phyloP scores from a whole-genome alignment of 1,284 basidiomycete species.

The Ustilago bromivora region DNA sequence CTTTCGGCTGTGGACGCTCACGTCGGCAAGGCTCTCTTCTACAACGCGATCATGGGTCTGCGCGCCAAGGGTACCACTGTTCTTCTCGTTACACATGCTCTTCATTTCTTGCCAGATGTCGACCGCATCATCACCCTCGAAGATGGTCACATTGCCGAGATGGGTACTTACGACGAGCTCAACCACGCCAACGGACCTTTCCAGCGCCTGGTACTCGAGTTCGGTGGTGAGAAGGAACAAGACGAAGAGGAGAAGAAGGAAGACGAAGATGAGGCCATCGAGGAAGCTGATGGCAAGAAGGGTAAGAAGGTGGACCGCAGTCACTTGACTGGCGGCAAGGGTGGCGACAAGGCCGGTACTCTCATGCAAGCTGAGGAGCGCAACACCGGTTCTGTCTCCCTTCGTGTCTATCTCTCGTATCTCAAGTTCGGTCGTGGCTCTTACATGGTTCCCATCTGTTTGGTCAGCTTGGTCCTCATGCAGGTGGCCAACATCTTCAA shows the following conservation, averaged over 20 bases:
- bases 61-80: constrained; percentile 57
- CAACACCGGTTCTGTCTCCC: constrained; percentile 66
- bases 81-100: constrained; percentile 69
- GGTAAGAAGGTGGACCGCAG: constrained; percentile 41
- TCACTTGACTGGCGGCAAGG: constrained; percentile 36
- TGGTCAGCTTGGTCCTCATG: constrained; percentile 76
- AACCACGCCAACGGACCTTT: constrained; percentile 74
- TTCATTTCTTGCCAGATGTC: constrained; percentile 75
- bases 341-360: constrained; percentile 49
- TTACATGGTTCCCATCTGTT: constrained; percentile 75
- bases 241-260: constrained; percentile 58
- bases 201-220: constrained; percentile 71
- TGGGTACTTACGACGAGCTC: constrained; percentile 76
- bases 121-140: constrained; percentile 80
- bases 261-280: constrained; percentile 52
- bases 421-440: constrained; percentile 76
- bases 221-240: constrained; percentile 68
- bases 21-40: constrained; percentile 69
- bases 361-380: constrained; percentile 66
- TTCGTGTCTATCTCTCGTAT: constrained; percentile 77
- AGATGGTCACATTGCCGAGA: constrained; percentile 77
- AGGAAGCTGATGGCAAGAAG: constrained; percentile 33
- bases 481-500: constrained; percentile 74
- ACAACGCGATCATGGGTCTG: constrained; percentile 64
- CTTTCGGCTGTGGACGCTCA: constrained; percentile 74